Evolutionary conservation across 495 filamentous ascomycete genomes (phyloP).

Genomic region (Xylaria grammica): DNA sequence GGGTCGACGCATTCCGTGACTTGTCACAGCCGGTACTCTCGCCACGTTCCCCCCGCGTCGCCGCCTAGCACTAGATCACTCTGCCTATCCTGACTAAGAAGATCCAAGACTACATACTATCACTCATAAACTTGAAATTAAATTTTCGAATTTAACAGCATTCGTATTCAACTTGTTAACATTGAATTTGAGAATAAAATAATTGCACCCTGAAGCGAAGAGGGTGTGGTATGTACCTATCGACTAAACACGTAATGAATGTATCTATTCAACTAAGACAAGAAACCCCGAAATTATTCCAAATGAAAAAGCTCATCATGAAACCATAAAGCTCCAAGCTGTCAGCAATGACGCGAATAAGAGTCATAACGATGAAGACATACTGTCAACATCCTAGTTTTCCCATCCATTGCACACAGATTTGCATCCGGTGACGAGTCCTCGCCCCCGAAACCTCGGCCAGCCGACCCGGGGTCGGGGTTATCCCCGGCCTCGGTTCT

Average conservation of each 20-base stretch:
- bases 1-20: background rate
- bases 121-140: background rate
- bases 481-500: slow-evolving; percentile 2
- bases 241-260: too few relatives aligned
- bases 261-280: background rate
- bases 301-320: background rate
- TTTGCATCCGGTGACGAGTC: too few relatives aligned
- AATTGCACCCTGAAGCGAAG: too few relatives aligned
- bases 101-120: too few relatives aligned
- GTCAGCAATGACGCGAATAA: background rate
- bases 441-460: slow-evolving; percentile 12
- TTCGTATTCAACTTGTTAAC: too few relatives aligned
- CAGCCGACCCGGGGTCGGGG: background rate
- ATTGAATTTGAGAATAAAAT: background rate
- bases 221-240: too few relatives aligned
- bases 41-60: background rate
- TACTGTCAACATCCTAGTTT: background rate
- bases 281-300: background rate
- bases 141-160: background rate
- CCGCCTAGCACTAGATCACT: too few relatives aligned
- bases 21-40: background rate
- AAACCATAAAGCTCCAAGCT: background rate
- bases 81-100: too few relatives aligned
- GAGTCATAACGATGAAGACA: background rate
- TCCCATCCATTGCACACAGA: background rate